phyloP scores from a whole-genome alignment of 2,329 filamentous ascomycete genomes.

The Aciculosporium take region DNA sequence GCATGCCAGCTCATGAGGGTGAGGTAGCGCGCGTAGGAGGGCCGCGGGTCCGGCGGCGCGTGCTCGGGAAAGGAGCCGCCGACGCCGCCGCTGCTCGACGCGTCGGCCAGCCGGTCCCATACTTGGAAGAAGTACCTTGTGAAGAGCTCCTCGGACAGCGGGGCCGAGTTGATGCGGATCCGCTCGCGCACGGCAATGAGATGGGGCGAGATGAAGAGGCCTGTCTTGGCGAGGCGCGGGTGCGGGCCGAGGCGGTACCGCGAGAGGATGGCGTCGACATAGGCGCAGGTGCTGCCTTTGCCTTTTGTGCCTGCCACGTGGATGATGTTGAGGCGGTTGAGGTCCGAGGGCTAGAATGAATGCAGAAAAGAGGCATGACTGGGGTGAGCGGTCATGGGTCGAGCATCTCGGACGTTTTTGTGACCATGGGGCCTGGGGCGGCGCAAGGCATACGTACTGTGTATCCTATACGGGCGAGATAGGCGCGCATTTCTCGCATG shows the following conservation, averaged over 20 bases:
- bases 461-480: constrained; percentile 66
- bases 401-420: no score
- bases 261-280: constrained; percentile 47
- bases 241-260: no score
- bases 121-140: constrained; percentile 54
- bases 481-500: constrained; percentile 67
- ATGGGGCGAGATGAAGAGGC: constrained; percentile 57
- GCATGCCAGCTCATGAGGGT: constrained; percentile 54
- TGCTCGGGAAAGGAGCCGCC: constrained; percentile 20
- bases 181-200: constrained; percentile 53
- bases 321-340: constrained; percentile 49
- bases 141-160: constrained; percentile 44
- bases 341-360: constrained; percentile 24
- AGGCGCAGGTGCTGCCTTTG: constrained; percentile 60
- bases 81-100: no score
- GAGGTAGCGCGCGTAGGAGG: constrained; percentile 46
- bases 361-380: no score
- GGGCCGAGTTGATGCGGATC: constrained; percentile 45
- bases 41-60: constrained; percentile 27
- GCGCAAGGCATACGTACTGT: constrained; percentile 31
- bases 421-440: neutral
- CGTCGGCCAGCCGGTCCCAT: constrained; percentile 42
- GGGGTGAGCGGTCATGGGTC: no score
- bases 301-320: constrained; percentile 67
- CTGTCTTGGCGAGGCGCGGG: constrained; percentile 31